Evolutionary conservation across 345 rosid genomes (phyloP), one percentile per base, ranked within the genome.

Genomic region (Melaleuca alternifolia): DNA sequence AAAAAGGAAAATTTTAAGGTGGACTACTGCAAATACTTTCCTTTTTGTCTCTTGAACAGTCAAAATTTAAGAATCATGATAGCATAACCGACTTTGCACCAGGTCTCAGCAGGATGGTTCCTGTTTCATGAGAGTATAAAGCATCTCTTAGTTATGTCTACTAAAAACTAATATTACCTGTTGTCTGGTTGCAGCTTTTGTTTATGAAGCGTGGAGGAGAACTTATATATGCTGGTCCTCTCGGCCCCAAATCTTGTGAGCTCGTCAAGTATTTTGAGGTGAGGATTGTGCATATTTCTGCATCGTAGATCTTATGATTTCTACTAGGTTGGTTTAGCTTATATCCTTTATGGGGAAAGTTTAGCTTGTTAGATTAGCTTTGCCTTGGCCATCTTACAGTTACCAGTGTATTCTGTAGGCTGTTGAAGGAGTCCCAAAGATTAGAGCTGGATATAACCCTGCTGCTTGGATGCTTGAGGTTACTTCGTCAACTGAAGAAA

Each of bases 391-490:
- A 30, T 53, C 54, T 53, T 86, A 21, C 37, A 23, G 44, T 30
- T 50, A 44, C 41, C 51, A 51, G 86, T 84, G 85, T 86, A 50
- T 79, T 89, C 56, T 79, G 65, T 88, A 97, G 99, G 94, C 96
- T 62, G 87, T 95, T 89, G 98, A 94, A 87, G 98, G 99, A 51
- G 95, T 97, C 90, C 92, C 91, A 85, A 95, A 93, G 93, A 97
- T 97, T 88, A 94, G 89, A 89, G 86, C 93, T 23, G 98, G 98
- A 51, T 93, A 93, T 85, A 97, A 97, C 83, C 99, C 99, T 83
- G 99, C 99, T 86, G 96, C 99, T 54, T 97, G 99, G 99, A 97
- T 97, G 97, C 99, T 97, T 85, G 99, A 97, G 26, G 95, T 95
- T 84, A 97, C 98, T 83, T 94, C 96, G 77, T 84, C 93, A 5